Percentiles rank a stretch among this genome's conserved stretches.
phyloP scores from a whole-genome alignment of 345 rosid species.

The Murraya paniculata region DNA sequence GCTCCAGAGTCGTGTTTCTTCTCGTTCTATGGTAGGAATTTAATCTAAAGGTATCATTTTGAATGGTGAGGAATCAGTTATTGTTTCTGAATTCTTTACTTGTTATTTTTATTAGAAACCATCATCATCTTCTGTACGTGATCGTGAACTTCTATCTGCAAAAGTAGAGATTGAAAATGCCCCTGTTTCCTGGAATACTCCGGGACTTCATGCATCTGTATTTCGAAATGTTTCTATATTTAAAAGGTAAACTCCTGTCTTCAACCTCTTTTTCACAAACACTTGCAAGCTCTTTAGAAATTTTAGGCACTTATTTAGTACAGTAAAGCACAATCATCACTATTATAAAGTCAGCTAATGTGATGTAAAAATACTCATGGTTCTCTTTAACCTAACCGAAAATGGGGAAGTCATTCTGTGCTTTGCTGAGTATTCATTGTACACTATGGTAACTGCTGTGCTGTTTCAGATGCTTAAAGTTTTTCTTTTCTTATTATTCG shows the following conservation, averaged over 20 bases:
- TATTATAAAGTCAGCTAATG: neutral
- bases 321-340: neutral
- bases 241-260: conserved; percentile 37
- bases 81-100: conserved; percentile 8
- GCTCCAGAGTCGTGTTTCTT: conserved; percentile 41
- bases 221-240: conserved; percentile 73
- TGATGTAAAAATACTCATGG: neutral
- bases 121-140: conserved; percentile 48
- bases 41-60: conserved; percentile 12
- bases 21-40: conserved; percentile 47
- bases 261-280: neutral
- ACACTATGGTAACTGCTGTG: neutral
- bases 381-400: neutral
- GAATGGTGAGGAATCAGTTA: conserved; percentile 2
- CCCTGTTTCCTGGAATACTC: conserved; percentile 26
- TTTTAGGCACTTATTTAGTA: neutral
- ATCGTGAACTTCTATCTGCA: conserved; percentile 57
- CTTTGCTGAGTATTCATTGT: neutral
- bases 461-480: neutral
- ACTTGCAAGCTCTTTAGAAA: neutral
- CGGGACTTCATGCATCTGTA: conserved; percentile 44
- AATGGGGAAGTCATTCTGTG: neutral
- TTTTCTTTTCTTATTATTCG: neutral
- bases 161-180: conserved; percentile 59
- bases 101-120: conserved; percentile 44